Evolutionary conservation across 1,284 basidiomycete species (phyloP).

Genomic region (Phylloporus gajari): DNA sequence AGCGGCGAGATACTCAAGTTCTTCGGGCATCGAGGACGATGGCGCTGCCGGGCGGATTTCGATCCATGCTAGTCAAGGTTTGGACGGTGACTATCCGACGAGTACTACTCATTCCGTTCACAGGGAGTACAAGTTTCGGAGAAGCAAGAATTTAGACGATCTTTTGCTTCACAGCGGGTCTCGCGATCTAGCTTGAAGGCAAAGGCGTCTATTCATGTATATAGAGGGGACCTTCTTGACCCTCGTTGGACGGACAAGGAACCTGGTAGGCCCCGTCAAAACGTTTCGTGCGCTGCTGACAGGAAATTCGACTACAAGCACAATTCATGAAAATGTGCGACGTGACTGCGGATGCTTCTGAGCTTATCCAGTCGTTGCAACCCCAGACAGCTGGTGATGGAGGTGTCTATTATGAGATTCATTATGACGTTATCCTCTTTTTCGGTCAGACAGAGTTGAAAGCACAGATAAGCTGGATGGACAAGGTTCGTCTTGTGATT

Average conservation of each 20-base stretch:
- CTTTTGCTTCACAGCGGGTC: neutral
- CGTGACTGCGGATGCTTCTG: conserved; percentile 24
- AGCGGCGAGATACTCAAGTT: conserved; percentile 28
- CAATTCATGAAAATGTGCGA: conserved; percentile 30
- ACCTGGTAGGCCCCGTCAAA: neutral
- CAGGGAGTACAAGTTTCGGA: conserved; percentile 47
- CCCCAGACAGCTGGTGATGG: neutral
- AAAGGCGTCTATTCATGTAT: conserved; percentile 21
- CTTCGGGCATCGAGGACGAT: conserved; percentile 23
- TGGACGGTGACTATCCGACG: neutral
- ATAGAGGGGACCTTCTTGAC: conserved; percentile 17
- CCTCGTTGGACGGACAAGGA: neutral
- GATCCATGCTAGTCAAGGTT: conserved; percentile 45
- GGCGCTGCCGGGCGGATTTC: conserved; percentile 37
- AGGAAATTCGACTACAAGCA: neutral
- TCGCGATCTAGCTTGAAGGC: conserved; percentile 11
- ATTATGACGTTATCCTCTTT: conserved; percentile 28
- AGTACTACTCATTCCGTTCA: neutral
- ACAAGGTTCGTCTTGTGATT: conserved; percentile 17
- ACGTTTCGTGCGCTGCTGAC: neutral
- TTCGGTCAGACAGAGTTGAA: conserved; percentile 40
- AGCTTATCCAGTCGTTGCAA: conserved; percentile 8
- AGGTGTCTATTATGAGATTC: conserved; percentile 28
- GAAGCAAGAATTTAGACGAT: conserved; percentile 40
- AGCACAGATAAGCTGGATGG: conserved; percentile 36